Evolutionary conservation across 1,284 basidiomycete species (phyloP), one percentile per base, ranked within the genome.

Genomic region (Abortiporus biennis): DNA sequence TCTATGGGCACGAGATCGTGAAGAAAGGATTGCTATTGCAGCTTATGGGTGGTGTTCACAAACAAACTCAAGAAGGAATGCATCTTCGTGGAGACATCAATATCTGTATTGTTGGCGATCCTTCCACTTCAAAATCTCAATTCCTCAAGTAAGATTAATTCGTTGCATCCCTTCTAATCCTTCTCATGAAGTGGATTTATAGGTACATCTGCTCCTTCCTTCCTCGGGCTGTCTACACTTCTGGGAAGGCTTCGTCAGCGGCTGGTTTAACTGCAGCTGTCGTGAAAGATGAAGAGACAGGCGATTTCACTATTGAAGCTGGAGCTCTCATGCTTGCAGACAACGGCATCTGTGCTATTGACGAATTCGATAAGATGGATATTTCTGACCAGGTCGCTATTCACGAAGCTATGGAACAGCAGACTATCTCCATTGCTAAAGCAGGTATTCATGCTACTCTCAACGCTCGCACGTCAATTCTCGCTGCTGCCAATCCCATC

Each of bases 301-400:
- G 95, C 35, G 96, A 99, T 60, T 99, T 99, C 68, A 99, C 96
- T 0, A 99, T 99, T 58, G 96, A 99, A 70, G 96, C 95, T 6
- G 94, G 93, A 40, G 96, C 96, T 1, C 77, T 99, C 50, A 99
- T 99, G 96, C 78, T 99, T 3, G 96, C 96, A 5, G 96, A 99
- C 70, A 99, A 99, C 54, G 96, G 96, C 16, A 98, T 99, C 61
- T 99, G 96, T 59, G 94, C 95, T 12, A 99, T 99, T 57, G 96
- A 99, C 69, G 96, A 99, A 65, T 99, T 99, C 62, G 95, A 99
- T 78, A 99, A 99, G 70, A 99, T 99, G 96, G 95, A 99, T 63
- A 80, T 98, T 36, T 84, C 91, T 2, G 96, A 99, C 64, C 96
- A 99, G 63, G 93, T 99, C 33, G 96, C 96, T 25, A 99, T 99